A percentile compares a stretch with the other conserved stretches of the same genome.
These are phyloP conservation scores for Atkinsonella hypoxylon DNA, from an alignment of 2,329 filamentous ascomycete species.

Conservation along the genomic window DNA sequence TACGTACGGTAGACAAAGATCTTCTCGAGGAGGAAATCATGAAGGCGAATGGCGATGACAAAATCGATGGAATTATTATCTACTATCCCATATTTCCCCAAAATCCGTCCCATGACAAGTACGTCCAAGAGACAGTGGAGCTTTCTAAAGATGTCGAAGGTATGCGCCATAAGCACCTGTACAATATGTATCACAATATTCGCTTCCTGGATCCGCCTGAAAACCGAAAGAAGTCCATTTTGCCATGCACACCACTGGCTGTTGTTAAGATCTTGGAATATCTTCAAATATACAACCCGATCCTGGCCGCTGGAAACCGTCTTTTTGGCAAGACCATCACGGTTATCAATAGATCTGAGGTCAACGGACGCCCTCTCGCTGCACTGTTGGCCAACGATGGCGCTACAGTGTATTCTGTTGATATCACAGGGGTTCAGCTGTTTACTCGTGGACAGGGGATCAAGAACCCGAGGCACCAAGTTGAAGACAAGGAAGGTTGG, in stretches of 20 bases:
- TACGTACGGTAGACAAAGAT: conserved; percentile 76
- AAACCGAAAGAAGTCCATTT: conserved; percentile 75
- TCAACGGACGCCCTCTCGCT: conserved; percentile 85
- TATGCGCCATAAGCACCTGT: conserved; percentile 83
- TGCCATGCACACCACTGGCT: conserved; percentile 91
- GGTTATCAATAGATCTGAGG: conserved; percentile 91
- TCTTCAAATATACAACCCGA: conserved; percentile 90
- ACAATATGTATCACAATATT: conserved; percentile 99
- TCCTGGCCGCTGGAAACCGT: conserved; percentile 84
- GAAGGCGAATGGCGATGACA: conserved; percentile 65
- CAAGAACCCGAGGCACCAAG: conserved; percentile 74
- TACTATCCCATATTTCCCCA: conserved; percentile 91
- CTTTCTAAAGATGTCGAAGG: conserved; percentile 92
- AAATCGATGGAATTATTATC: conserved; percentile 83
- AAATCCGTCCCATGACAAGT: conserved; percentile 79
- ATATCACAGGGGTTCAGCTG: conserved; percentile 80
- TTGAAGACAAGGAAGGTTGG: conserved; percentile 72
- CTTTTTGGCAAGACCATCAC: conserved; percentile 90
- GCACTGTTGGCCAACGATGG: conserved; percentile 93
- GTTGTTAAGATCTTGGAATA: conserved; percentile 96
- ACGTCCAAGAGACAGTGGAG: conserved; percentile 88
- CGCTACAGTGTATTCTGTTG: conserved; percentile 88
- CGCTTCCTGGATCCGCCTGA: conserved; percentile 75
- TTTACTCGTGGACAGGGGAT: conserved; percentile 86
- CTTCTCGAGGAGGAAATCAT: conserved; percentile 81